These are phyloP conservation scores for Solanum virginianum DNA, from an alignment of 257 asterid species.

Conservation along the genomic window DNA sequence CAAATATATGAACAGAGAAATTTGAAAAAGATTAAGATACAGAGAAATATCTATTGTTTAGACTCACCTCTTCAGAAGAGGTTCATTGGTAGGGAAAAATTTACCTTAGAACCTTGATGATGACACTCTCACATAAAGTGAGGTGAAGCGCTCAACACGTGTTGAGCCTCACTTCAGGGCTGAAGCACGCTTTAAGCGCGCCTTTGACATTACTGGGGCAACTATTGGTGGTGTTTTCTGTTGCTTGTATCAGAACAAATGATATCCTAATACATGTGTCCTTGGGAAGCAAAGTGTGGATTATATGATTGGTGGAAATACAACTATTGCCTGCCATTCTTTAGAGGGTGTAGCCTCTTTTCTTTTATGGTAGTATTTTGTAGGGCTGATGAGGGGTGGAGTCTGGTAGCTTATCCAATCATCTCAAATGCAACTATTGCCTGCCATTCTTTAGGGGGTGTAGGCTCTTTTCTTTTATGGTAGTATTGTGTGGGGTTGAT, in stretches of 20 bases:
- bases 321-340: background rate
- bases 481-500: background rate
- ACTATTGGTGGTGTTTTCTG: background rate
- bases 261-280: background rate
- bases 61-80: no score
- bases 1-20: no score
- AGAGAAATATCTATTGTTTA: no score
- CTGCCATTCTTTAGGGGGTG: background rate
- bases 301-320: background rate
- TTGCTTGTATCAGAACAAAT: background rate
- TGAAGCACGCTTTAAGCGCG: no score
- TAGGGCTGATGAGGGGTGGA: background rate
- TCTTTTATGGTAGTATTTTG: background rate
- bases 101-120: no score
- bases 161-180: no score
- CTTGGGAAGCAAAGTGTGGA: background rate
- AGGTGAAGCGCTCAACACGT: no score
- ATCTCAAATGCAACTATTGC: background rate
- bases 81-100: no score
- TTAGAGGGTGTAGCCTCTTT: background rate
- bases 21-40: no score
- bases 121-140: no score
- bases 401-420: background rate
- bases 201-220: no score
- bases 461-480: background rate